Base-by-base conservation (phyloP, 2,329 filamentous ascomycete species). In the Trichophyton schoenleinii region DNA sequence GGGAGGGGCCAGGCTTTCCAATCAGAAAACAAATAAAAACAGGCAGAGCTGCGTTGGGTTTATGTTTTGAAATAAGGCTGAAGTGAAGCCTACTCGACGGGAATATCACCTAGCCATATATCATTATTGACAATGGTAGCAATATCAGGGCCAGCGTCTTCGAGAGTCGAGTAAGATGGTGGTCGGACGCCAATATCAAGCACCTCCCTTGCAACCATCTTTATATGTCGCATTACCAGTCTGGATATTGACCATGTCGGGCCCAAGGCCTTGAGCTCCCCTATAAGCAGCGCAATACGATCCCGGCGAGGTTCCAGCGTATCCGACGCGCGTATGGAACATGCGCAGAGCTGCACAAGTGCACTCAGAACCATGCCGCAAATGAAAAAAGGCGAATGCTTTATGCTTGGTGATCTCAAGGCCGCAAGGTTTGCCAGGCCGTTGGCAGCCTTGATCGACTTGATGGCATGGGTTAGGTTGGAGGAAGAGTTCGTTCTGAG, bases 361-460 rank as follows among this genome's bases (percentile, higher is more conserved):
- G 88, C 89, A 18, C 87, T 87, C 60, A 92, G 78, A 1, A 88
- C 88, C 58, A 94, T 78, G 44, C 88, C 86, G 70, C 89, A 94
- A 38, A 87, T 88, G 75, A 94, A 91, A 74, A 92, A 91, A 62
- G 90, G 89, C 0, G 85, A 91, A 73, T 95, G 89, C 36, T 83
- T 83, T 3, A 86, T 79, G 1, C 92, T 77, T 0, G 85, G 81
- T 60, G 70, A 66, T 15, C 71, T 72, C 61, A 73, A 72, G 3
- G 86, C 83, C 0, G 88, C 87, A 53, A 95, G 83, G 0, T 87
- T 87, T 63, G 87, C 87, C 64, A 96, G 87, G 60, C 88, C 86
- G 66, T 86, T 86, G 0, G 91, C 90, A 0, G 89, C 87, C 34
- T 85, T 83, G 63, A 95, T 83, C 5, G 89, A 90, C 74, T 95